These are phyloP conservation scores for Ganoderma lucidum DNA, from an alignment of 1,284 basidiomycete genomes.

Conservation along the genomic window DNA sequence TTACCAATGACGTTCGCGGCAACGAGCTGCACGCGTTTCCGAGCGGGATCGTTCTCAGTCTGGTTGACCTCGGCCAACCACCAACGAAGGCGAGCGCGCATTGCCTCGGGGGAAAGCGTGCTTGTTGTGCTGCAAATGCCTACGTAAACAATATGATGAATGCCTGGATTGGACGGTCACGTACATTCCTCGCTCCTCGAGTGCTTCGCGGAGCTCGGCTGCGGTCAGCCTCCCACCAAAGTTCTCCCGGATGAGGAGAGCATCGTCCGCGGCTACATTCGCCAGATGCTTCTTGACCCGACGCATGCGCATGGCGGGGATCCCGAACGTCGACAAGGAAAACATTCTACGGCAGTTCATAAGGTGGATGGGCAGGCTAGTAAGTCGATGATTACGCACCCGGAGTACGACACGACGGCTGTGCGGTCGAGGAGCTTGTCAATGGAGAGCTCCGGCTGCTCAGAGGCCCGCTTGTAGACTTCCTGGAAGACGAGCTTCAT, in stretches of 20 bases:
- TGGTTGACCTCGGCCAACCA: conserved; percentile 59
- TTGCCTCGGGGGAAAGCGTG: conserved; percentile 48
- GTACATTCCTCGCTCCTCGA: conserved; percentile 80
- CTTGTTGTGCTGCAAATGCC: conserved; percentile 45
- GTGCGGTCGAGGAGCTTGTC: conserved; percentile 34
- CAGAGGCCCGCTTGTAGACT: conserved; percentile 46
- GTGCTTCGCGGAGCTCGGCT: conserved; percentile 64
- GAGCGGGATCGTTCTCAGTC: conserved; percentile 44
- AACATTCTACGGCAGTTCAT: conserved; percentile 54
- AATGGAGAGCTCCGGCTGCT: conserved; percentile 35
- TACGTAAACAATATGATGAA: conserved; percentile 1
- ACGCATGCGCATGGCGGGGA: conserved; percentile 56
- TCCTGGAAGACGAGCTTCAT: conserved; percentile 43
- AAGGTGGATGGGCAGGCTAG: background rate
- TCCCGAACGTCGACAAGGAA: conserved; percentile 64
- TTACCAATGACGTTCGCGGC: conserved; percentile 39
- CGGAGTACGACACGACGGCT: conserved; percentile 40
- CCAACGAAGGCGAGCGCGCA: conserved; percentile 60
- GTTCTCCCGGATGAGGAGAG: conserved; percentile 59
- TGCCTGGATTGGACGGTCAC: conserved; percentile 37
- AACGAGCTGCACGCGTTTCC: conserved; percentile 52
- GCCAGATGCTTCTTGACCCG: conserved; percentile 65
- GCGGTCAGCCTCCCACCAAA: conserved; percentile 54
- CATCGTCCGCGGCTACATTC: conserved; percentile 66
- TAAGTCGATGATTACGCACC: conserved; percentile 34